A percentile compares a stretch with the other conserved stretches of the same genome.
phyloP scores from a whole-genome alignment of 139 green algal species.

The Chlorella ohadii region DNA sequence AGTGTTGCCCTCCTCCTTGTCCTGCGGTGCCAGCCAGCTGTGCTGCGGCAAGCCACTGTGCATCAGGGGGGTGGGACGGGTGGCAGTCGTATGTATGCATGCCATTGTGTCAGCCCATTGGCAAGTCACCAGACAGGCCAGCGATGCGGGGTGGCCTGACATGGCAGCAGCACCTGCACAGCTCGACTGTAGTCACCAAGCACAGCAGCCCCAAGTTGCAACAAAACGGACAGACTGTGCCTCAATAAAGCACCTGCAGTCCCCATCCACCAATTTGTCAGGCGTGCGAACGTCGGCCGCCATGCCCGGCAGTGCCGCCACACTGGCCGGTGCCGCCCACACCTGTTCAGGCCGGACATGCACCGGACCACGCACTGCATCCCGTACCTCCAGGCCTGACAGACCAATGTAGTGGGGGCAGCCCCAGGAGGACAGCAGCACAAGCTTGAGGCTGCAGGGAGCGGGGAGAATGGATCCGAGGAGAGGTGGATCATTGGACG shows the following conservation, averaged over 20 bases:
- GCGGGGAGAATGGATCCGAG: constrained; percentile 28
- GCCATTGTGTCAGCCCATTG: no score
- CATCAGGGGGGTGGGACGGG: no score
- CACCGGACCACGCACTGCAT: constrained; percentile 25
- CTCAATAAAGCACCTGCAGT: constrained; percentile 7
- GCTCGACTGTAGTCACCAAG: no score
- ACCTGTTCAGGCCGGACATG: constrained; percentile 1
- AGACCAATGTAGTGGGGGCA: constrained; percentile 54
- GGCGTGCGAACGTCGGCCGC: constrained; percentile 37
- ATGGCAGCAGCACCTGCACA: no score
- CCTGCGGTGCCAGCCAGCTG: constrained; percentile 48
- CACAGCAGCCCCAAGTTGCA: no score
- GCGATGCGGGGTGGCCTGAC: no score
- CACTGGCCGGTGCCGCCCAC: constrained; percentile 14
- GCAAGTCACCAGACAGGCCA: no score
- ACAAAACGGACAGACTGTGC: no score
- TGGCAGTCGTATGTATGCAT: no score
- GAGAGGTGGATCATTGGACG: background rate
- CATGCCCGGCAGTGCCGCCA: constrained; percentile 46
- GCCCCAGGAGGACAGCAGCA: constrained; percentile 49
- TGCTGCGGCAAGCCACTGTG: constrained; percentile 31
- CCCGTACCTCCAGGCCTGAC: constrained; percentile 45
- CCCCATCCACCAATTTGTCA: constrained; percentile 39
- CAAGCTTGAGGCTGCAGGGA: constrained; percentile 40
- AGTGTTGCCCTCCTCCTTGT: background rate